Evolutionary conservation across 2,329 filamentous ascomycete species (phyloP), one percentile per base, ranked within the genome.

Genomic region (Cordyceps javanica): DNA sequence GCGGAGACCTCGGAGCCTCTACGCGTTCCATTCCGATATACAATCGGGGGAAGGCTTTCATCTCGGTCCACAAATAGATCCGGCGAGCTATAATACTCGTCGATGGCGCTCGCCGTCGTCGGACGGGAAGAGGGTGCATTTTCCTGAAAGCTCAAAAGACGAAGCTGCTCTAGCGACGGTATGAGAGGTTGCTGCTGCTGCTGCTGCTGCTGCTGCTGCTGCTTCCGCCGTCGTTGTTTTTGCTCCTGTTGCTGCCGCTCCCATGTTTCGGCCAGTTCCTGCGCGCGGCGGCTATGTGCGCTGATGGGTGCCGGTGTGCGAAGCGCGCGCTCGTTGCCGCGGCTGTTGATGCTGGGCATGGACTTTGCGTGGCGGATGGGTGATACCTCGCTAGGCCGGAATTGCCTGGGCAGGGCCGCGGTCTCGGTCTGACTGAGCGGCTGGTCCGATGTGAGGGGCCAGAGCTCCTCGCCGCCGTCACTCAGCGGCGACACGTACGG

Each of bases 1-100:
- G 58, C 45, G 3, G 60, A 54, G 11, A 65, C 60, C 39, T 57
- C 54, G 6, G 45, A 63, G n/a, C 54, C 54, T 5, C 54, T 19
- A 8, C 54, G 54, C 14, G 19, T 28, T 10, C 54, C 54, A 30
- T 57, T 57, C 16, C 54, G 54, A 32, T 57, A 57, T 9, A 57
- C 54, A 30, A 57, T 32, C 3, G 54, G 54, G 25, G 54, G 54
- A 5, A 36, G 42, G 11, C 23, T 42, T 14, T 14, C 10, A 36
- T 57, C 54, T 13, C 54, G 21, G 10, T 42, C 28, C 14, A n/a
- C 23, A n/a, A 21, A 21, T 19, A 42, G 9, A n/a, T 14, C 8
- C 5, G 38, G 36, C 10, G 36, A 34, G 26, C 9, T n/a, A n/a
- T 38, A 34, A 7, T 30, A 25, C 5, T 45, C 39, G 14, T 57